Conservation (phyloP, 768 basidiomycete genomes). For the Crepidotus variabilis region DNA sequence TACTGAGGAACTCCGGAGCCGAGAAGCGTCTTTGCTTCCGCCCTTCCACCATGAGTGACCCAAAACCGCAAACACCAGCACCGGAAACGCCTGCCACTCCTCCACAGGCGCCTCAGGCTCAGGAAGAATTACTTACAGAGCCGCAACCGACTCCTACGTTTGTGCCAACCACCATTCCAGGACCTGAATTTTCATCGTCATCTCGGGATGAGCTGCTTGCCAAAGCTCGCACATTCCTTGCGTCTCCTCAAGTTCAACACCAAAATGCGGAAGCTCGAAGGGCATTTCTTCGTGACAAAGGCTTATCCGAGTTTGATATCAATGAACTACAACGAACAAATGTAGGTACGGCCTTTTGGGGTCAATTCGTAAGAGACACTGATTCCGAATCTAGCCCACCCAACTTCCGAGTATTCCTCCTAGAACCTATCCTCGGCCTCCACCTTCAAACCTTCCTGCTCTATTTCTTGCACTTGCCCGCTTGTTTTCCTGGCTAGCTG, state of each 20-base stretch:
- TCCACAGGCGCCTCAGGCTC: background rate
- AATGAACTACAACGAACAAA: slow-evolving; percentile 51
- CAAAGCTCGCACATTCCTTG: slow-evolving; percentile 61
- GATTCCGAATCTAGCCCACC: slow-evolving; percentile 20
- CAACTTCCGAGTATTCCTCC: slow-evolving; percentile 58
- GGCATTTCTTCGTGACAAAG: slow-evolving; percentile 67
- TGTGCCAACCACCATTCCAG: background rate
- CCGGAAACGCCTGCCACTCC: background rate
- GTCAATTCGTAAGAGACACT: slow-evolving; percentile 2
- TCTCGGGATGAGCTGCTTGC: slow-evolving; percentile 40
- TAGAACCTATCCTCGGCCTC: slow-evolving; percentile 66
- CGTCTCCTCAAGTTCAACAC: slow-evolving; percentile 58
- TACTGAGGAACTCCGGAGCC: background rate
- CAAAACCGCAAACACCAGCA: background rate
- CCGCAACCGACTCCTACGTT: background rate
- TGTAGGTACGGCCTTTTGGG: slow-evolving; percentile 32
- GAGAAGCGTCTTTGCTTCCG: background rate
- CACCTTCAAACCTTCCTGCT: slow-evolving; percentile 66
- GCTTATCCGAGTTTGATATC: slow-evolving; percentile 59
- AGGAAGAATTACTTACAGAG: background rate
- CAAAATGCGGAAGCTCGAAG: slow-evolving; percentile 57
- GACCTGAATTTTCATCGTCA: background rate
- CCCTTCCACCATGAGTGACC: slow-evolving; percentile 1
- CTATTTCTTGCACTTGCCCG: slow-evolving; percentile 60
- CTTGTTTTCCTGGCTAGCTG: slow-evolving; percentile 63